A percentile compares a stretch with the other conserved stretches of the same genome.
phyloP scores from a whole-genome alignment of 2,329 filamentous ascomycete species.

The Venturia oleaginea region DNA sequence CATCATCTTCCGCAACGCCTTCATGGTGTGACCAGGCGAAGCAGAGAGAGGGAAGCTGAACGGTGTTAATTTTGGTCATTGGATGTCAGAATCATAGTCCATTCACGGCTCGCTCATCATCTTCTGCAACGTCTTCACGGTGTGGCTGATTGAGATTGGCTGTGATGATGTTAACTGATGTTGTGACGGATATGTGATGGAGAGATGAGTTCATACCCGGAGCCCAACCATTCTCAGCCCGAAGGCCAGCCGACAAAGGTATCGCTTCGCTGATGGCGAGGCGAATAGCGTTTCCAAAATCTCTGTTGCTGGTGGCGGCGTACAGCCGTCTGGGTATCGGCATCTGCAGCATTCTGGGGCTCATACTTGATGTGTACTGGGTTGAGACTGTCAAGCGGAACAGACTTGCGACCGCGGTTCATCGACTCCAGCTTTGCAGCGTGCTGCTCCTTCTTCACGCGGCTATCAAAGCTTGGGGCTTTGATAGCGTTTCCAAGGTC shows the following conservation, averaged over 20 bases:
- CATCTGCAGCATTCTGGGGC: too few relatives aligned
- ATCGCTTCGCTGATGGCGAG: neutral
- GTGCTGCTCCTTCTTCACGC: too few relatives aligned
- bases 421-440: too few relatives aligned
- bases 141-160: neutral
- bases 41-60: neutral
- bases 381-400: too few relatives aligned
- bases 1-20: slow-evolving; percentile 5
- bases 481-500: too few relatives aligned
- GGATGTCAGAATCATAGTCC: neutral
- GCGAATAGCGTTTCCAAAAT: neutral
- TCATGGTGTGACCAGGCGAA: neutral
- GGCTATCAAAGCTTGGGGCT: too few relatives aligned
- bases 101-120: neutral
- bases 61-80: neutral
- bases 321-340: too few relatives aligned
- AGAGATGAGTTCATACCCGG: neutral
- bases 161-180: neutral
- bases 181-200: neutral
- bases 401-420: too few relatives aligned
- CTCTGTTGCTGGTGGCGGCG: too few relatives aligned
- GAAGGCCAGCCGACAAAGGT: neutral
- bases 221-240: neutral
- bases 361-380: too few relatives aligned
- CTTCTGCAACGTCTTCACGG: slow-evolving; percentile 2